Percentiles rank a stretch among this genome's conserved stretches.
phyloP scores from a whole-genome alignment of 805 yeast species.

The Jamesozyma spencerorum region DNA sequence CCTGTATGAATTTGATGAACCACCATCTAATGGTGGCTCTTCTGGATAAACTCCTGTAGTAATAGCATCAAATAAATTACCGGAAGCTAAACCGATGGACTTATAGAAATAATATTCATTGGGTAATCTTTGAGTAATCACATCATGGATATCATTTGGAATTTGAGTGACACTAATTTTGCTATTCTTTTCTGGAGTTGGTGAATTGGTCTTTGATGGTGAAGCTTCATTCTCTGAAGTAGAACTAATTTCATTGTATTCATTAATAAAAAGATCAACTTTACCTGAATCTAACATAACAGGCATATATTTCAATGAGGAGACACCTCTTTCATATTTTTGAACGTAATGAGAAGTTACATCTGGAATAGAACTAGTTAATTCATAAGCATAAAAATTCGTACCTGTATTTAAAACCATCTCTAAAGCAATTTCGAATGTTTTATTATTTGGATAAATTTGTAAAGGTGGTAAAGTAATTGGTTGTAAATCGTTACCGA shows the following conservation, averaged over 20 bases:
- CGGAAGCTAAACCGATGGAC: slow-evolving; percentile 57
- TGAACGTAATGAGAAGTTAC: slow-evolving; percentile 34
- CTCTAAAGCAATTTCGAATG: slow-evolving; percentile 33
- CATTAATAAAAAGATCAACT: slow-evolving; percentile 44
- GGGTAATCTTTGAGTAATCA: slow-evolving; percentile 77
- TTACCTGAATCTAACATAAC: slow-evolving; percentile 59
- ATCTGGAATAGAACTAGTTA: slow-evolving; percentile 32
- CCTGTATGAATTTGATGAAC: slow-evolving; percentile 48
- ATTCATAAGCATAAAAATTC: slow-evolving; percentile 37
- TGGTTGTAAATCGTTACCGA: slow-evolving; percentile 72
- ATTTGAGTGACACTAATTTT: slow-evolving; percentile 16
- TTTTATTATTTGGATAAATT: slow-evolving; percentile 23
- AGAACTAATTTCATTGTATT: background rate
- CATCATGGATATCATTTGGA: slow-evolving; percentile 75
- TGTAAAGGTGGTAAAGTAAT: slow-evolving; percentile 43
- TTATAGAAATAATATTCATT: slow-evolving; percentile 77
- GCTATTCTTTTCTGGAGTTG: slow-evolving; percentile 2
- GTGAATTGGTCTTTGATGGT: background rate
- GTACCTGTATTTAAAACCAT: slow-evolving; percentile 36
- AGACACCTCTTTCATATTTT: slow-evolving; percentile 55
- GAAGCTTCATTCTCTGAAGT: background rate
- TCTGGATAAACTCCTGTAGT: slow-evolving; percentile 54
- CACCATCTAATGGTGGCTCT: slow-evolving; percentile 59
- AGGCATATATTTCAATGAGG: slow-evolving; percentile 65
- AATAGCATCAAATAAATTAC: slow-evolving; percentile 56